These are phyloP conservation scores for Candida orba DNA, from an alignment of 805 yeast species.

Conservation along the genomic window DNA sequence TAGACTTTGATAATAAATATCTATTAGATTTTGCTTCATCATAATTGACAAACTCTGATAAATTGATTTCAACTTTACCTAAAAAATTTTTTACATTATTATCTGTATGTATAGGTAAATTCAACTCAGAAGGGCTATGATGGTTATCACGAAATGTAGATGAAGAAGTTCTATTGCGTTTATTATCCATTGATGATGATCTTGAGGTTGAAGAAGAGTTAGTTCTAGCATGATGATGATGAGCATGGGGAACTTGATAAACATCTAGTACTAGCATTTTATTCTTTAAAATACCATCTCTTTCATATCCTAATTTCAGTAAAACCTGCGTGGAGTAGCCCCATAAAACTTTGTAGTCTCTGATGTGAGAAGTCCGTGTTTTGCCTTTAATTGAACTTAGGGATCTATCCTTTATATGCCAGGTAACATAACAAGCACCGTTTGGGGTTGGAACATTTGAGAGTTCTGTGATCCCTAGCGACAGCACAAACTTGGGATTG, in stretches of 20 bases:
- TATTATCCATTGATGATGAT: background rate
- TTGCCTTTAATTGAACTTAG: constrained; percentile 30
- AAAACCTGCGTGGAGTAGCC: constrained; percentile 29
- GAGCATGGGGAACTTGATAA: constrained; percentile 28
- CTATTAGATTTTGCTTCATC: constrained; percentile 41
- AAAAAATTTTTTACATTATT: constrained; percentile 34
- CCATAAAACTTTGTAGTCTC: constrained; percentile 48
- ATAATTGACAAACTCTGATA: constrained; percentile 50
- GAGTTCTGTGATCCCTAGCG: constrained; percentile 56
- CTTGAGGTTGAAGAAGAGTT: constrained; percentile 1
- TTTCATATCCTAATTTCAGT: constrained; percentile 34
- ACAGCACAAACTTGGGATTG: constrained; percentile 57
- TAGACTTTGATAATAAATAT: constrained; percentile 68
- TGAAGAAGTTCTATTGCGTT: background rate
- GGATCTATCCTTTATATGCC: constrained; percentile 49
- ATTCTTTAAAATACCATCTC: constrained; percentile 27
- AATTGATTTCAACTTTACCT: constrained; percentile 61
- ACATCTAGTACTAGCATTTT: constrained; percentile 37
- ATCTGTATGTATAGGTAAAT: background rate
- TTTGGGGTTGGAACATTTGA: constrained; percentile 78
- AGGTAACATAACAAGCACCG: constrained; percentile 60
- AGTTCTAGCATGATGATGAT: background rate
- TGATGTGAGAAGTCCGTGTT: constrained; percentile 38
- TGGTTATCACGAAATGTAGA: background rate
- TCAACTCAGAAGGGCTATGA: background rate